Conservation (phyloP, 2,329 filamentous ascomycete species). For the Fusarium albidum region DNA sequence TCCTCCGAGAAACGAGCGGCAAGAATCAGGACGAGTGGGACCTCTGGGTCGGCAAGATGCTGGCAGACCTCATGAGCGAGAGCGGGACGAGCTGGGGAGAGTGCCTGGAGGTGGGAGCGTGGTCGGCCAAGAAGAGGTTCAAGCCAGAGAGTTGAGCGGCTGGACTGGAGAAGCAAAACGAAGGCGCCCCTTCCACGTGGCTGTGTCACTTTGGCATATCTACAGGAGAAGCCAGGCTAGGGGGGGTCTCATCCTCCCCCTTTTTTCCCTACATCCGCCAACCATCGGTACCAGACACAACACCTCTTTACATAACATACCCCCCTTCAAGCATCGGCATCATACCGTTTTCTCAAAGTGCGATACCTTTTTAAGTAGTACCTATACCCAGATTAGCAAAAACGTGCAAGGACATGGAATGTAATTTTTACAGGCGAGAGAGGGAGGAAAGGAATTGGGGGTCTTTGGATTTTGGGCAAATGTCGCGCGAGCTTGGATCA, state of each 20-base stretch:
- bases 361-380: conserved; percentile 88
- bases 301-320: conserved; percentile 9
- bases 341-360: conserved; percentile 82
- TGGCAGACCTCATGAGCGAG: conserved; percentile 81
- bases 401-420: conserved; percentile 20
- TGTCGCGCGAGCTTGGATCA: conserved; percentile 1
- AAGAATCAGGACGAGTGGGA: conserved; percentile 95
- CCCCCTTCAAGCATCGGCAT: conserved; percentile 48
- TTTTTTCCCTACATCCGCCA: not conserved
- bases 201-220: conserved; percentile 10
- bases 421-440: conserved; percentile 1
- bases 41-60: conserved; percentile 87
- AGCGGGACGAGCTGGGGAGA: conserved; percentile 83
- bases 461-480: not conserved
- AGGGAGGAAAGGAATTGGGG: conserved; percentile 14
- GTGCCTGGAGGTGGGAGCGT: conserved; percentile 86
- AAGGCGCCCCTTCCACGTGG: conserved; percentile 11
- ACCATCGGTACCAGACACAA: conserved; percentile 4
- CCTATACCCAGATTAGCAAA: conserved; percentile 41
- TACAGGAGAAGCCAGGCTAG: conserved; percentile 16
- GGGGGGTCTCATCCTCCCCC: conserved; percentile 12
- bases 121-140: conserved; percentile 79
- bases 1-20: conserved; percentile 81
- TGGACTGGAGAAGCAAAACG: conserved; percentile 24
- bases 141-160: conserved; percentile 11